Evolutionary conservation across 805 yeast species (phyloP).

Genomic region (Kodamaea fukazawae): DNA sequence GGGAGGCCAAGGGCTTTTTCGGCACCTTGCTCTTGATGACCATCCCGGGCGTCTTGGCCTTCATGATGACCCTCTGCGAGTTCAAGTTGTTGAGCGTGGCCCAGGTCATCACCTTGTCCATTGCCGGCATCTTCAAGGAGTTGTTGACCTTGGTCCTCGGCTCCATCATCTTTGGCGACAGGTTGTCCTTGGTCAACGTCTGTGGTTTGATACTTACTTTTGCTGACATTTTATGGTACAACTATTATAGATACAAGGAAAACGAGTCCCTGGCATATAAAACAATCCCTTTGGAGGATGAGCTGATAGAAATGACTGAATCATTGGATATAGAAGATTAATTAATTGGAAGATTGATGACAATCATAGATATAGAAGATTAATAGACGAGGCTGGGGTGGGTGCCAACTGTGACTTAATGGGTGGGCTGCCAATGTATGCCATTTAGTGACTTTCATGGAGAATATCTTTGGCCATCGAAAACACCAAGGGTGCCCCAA

Average conservation of each 20-base stretch:
- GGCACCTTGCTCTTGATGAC: constrained; percentile 57
- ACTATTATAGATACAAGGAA: constrained; percentile 52
- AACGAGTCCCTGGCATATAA: constrained; percentile 11
- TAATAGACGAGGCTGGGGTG: background rate
- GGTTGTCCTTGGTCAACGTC: constrained; percentile 61
- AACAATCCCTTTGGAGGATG: constrained; percentile 4
- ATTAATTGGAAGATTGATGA: constrained; percentile 2
- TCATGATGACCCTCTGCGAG: constrained; percentile 86
- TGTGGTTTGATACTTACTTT: constrained; percentile 75
- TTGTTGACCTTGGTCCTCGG: constrained; percentile 76
- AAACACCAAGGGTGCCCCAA: no score
- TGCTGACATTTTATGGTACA: constrained; percentile 79
- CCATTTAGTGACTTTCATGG: no score
- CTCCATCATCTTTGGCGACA: constrained; percentile 69
- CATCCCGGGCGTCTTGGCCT: constrained; percentile 84
- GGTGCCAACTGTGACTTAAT: no score
- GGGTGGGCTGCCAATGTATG: no score
- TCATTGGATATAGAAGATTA: constrained; percentile 4
- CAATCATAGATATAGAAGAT: constrained; percentile 2
- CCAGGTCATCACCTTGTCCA: constrained; percentile 78
- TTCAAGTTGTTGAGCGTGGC: constrained; percentile 79
- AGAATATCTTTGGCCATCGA: no score
- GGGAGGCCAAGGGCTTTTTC: constrained; percentile 59
- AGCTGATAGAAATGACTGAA: constrained; percentile 1
- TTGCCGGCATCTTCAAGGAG: constrained; percentile 94